Evolutionary conservation across 176 grass and related monocot species (phyloP), one percentile per base, ranked within the genome.

Genomic region (Cocos nucifera): DNA sequence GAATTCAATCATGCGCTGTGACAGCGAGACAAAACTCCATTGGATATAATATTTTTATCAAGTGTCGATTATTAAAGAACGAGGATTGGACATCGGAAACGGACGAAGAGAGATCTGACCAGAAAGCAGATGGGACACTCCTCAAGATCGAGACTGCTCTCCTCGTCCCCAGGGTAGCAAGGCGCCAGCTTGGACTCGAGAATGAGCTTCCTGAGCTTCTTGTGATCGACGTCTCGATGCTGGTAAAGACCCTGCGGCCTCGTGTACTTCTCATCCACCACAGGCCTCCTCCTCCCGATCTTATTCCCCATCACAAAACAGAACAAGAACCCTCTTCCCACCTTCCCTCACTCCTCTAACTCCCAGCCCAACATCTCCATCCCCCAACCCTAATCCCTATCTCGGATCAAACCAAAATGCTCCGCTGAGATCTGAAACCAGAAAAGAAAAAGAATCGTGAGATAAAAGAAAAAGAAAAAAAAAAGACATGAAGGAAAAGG

Each of bases 51-150:
- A 6, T 30, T 44, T 44, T 44, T 44, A 44, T 44, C 9, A 44
- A 44, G 35, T 44, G 35, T 44, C 10, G 35, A 12, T 44, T 44
- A 12, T 19, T 16, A 39, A 54, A 51, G 15, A 58, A n/a, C 22
- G 54, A 25, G 6, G 19, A 51, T 14, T 30, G 55, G 19, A 3
- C 0, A 9, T 3, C 32, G n/a, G 18, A 1, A 6, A 3, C 30
- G 49, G 30, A 21, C 19, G 28, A 71, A 79, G 76, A 82, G 74
- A 77, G 59, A 58, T 4, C 55, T 72, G 77, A 98, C 93, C 84
- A 92, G 82, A 78, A 89, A 98, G 77, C 93, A 98, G 76, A 98
- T 98, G 57, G 93, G 93, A 70, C 93, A 98, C 70, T 98, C 87
- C 77, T 98, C 93, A 52, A 92, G 85, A 81, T 92, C 78, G 5